A percentile compares a stretch with the other conserved stretches of the same genome.
Conservation (phyloP, 2,329 filamentous ascomycete genomes). For the Sclerotinia glacialis region DNA sequence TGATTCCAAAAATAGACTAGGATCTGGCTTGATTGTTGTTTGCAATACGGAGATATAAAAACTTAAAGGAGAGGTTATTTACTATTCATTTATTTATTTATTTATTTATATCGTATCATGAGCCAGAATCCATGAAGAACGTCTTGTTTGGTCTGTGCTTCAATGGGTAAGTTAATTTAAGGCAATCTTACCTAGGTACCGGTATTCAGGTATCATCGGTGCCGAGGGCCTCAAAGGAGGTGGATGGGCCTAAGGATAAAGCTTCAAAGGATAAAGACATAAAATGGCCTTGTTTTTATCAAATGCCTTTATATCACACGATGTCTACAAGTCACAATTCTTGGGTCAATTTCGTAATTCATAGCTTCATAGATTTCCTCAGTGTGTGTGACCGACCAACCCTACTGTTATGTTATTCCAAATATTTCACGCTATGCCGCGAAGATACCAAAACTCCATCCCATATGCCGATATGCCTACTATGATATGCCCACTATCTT, state of each 20-base stretch:
- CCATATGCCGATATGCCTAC: background rate
- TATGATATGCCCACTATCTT: background rate
- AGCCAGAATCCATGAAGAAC: background rate
- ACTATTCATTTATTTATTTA: no score
- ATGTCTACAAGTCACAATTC: background rate
- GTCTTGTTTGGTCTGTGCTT: constrained; percentile 5
- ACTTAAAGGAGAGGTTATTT: background rate
- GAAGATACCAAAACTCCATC: constrained; percentile 3
- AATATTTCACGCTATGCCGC: background rate
- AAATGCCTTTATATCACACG: background rate
- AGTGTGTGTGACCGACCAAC: background rate
- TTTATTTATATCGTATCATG: background rate
- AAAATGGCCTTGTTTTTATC: background rate
- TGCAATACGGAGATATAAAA: constrained; percentile 6
- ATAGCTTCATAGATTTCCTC: background rate
- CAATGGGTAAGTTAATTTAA: background rate
- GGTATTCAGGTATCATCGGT: background rate
- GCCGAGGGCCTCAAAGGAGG: background rate
- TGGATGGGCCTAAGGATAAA: no score
- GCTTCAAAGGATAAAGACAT: no score
- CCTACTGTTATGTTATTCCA: background rate
- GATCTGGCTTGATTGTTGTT: background rate
- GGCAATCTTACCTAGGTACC: background rate
- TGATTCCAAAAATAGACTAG: constrained; percentile 1
- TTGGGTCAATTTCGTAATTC: background rate